Base-by-base conservation (phyloP, 148 eudicot genomes). In the Euryodendron excelsum region DNA sequence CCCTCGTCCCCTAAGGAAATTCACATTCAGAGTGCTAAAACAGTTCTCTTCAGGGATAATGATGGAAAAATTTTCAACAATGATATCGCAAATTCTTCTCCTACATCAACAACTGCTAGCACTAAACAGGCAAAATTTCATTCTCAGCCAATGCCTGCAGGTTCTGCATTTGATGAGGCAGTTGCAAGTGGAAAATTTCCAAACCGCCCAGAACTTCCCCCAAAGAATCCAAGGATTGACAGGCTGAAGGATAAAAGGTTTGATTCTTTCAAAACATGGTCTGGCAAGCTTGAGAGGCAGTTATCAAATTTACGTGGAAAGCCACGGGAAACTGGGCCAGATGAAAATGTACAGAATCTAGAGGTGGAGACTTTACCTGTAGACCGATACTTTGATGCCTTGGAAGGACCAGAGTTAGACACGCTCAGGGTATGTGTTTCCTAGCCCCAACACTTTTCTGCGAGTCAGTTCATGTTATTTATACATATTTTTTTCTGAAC, bases 381-480 rank as follows among this genome's bases (percentile, higher is more conserved):
- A 45, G 87, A 86, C 45, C 87, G 98, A 20, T 95, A 90, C 82
- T 95, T 90, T 70, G 97, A 87, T 85, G 98, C 98, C 15, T 73
- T 95, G 80, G 88, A 93, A 74, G 98, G 98, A 53, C 98, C 97
- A 0, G 98, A 95, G 76, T 73, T 95, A 69, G 97, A 95, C 36
- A 93, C 91, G 33, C 87, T 95, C 17, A 78, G 90, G 82, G 98
- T 94, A 86, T 52, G 90, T 79, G 50, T 27, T 66, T 77, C 33
- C 41, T 62, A 33, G 33, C 64, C 2, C 62, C 36, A 5, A 8
- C 30, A 17, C 78, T 72, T 72, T 23, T 62, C 30, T 45, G 34
- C 21, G 45, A 14, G 33, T 41, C 25, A 4, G 21, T 41, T 25
- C 17, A 20, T 55, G 56, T 56, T 37, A 11, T 28, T 63, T 8